phyloP scores from a whole-genome alignment of 1,284 basidiomycete species.

The Sporisorium exsertum region DNA sequence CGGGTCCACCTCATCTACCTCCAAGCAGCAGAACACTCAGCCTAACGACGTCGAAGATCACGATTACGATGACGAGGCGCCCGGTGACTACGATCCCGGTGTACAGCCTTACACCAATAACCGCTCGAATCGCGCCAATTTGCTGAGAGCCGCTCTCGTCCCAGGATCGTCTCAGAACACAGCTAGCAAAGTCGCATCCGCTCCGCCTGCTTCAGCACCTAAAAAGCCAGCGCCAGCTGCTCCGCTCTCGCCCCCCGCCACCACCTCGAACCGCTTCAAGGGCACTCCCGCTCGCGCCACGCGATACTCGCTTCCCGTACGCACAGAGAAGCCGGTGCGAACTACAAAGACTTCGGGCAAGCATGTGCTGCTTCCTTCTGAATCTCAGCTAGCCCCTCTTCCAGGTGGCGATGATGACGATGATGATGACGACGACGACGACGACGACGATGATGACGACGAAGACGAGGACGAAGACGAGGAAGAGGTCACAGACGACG shows the following conservation, averaged over 20 bases:
- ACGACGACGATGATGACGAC: slow-evolving; percentile 59
- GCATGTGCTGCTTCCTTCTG: slow-evolving; percentile 89
- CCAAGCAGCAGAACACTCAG: slow-evolving; percentile 17
- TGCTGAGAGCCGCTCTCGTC: slow-evolving; percentile 31
- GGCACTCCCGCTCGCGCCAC: slow-evolving; percentile 65
- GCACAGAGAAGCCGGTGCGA: slow-evolving; percentile 74
- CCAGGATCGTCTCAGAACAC: slow-evolving; percentile 17
- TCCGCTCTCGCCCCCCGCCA: slow-evolving; percentile 39
- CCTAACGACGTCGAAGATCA: slow-evolving; percentile 44
- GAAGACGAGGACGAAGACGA: slow-evolving; percentile 68
- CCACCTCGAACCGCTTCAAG: slow-evolving; percentile 53
- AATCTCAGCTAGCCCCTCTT: slow-evolving; percentile 86
- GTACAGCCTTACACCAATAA: slow-evolving; percentile 33
- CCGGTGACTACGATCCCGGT: slow-evolving; percentile 55
- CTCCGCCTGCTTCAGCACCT: slow-evolving; percentile 3
- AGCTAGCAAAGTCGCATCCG: slow-evolving; percentile 12
- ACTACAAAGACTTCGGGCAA: slow-evolving; percentile 92
- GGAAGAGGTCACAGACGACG: slow-evolving; percentile 66
- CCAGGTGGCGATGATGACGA: slow-evolving; percentile 70
- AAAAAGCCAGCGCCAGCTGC: slow-evolving; percentile 21
- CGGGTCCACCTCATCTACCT: slow-evolving; percentile 20
- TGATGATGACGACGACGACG: slow-evolving; percentile 68
- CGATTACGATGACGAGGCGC: slow-evolving; percentile 62
- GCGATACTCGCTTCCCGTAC: slow-evolving; percentile 67
- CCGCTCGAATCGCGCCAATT: slow-evolving; percentile 22